Conservation (phyloP, 2,329 filamentous ascomycete genomes). For the Rhynchosporium graminicola region DNA sequence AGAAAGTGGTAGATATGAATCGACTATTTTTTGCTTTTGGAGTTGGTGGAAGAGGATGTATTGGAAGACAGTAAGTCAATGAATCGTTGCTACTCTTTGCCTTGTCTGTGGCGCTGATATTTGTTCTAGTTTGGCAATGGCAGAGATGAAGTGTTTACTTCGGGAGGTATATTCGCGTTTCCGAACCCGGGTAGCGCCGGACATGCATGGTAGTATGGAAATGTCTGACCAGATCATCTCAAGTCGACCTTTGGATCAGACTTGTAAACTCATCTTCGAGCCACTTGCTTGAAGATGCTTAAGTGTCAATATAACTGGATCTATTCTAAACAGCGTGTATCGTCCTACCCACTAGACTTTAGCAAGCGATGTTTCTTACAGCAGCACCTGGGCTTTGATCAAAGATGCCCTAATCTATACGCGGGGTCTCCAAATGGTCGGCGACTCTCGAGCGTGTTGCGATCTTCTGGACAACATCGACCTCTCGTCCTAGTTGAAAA, state of each 20-base stretch:
- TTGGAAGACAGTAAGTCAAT: conserved; percentile 63
- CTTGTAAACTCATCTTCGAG: conserved; percentile 51
- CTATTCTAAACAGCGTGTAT: not conserved
- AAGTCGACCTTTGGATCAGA: conserved; percentile 60
- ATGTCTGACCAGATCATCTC: conserved; percentile 70
- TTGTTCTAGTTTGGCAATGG: conserved; percentile 54
- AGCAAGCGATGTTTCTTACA: conserved; percentile 31
- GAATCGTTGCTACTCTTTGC: not conserved
- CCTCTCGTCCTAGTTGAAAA: no score
- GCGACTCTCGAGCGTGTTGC: no score
- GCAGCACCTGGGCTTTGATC: no score
- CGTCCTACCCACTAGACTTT: not conserved
- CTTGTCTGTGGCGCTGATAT: not conserved
- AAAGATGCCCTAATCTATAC: no score
- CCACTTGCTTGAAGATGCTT: conserved; percentile 1
- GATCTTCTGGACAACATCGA: no score
- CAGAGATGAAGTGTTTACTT: conserved; percentile 68
- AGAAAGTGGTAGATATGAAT: conserved; percentile 71
- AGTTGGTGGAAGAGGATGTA: conserved; percentile 64
- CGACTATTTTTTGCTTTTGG: conserved; percentile 66
- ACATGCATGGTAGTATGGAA: conserved; percentile 59
- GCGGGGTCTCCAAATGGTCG: no score
- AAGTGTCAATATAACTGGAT: not conserved
- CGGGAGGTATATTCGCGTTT: conserved; percentile 62
- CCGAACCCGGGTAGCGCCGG: conserved; percentile 52